Base-by-base conservation (phyloP, 148 eudicot species). In the Camellia japonica region DNA sequence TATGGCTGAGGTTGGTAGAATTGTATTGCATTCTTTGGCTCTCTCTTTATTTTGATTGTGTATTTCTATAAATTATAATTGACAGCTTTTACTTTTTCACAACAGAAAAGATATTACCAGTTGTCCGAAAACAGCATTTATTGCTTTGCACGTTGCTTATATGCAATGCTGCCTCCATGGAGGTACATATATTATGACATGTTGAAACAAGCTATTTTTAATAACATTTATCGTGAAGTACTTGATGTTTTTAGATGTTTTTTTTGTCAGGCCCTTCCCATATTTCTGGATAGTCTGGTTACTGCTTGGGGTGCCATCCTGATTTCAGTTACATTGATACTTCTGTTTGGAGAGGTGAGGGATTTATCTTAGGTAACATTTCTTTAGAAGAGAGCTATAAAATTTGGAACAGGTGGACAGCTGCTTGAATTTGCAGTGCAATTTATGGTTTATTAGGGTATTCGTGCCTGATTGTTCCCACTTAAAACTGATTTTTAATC, bases 101-200 rank as follows among this genome's bases (percentile, higher is more conserved):
- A 71, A 87, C 92, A 96, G 99, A 51, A 68, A 96, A 96, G 91
- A 96, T 93, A 76, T 75, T 92, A 75, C 97, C 97, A 79, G 99
- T 96, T 78, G 97, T 96, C 42, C 87, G 67, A 78, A 96, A 92
- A 59, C 99, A 96, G 84, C 99, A 96, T 87, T 83, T 96, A 64
- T 84, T 96, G 84, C 97, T 96, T 15, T 91, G 94, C 87, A 96
- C 99, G 6, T 78, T 96, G 77, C 99, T 95, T 81, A 93, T 96
- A 74, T 96, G 98, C 93, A 96, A 96, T 89, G 99, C 99, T 75
- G 98, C 89, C 58, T 89, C 99, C 30, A 93, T 95, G 99, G 99
- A 95, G 99, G 99, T 95, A 83, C 42, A 58, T 38, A 16, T 49
- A 38, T 47, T 46, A 74, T 67, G 41, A 73, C 71, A 1, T 75